Evolutionary conservation across 116 monocot genomes (phyloP).

Genomic region (Trichopus zeylanicus): DNA sequence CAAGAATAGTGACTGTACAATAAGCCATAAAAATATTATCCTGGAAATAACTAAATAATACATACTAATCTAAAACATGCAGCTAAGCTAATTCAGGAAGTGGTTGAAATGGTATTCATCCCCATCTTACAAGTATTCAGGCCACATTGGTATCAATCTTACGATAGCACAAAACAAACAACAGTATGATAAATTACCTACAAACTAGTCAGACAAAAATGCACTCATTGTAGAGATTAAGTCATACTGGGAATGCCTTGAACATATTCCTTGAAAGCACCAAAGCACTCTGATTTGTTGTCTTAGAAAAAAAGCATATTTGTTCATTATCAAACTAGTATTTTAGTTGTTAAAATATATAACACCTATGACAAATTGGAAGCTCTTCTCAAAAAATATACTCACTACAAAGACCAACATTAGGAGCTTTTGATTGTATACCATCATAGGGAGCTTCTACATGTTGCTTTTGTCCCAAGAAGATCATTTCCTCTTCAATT

Average conservation of each 20-base stretch:
- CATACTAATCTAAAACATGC: constrained; percentile 31
- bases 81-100: constrained; percentile 30
- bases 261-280: constrained; percentile 24
- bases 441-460: too few relatives aligned
- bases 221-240: neutral
- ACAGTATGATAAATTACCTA: neutral
- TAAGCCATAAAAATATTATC: neutral
- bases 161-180: neutral
- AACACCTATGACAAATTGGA: too few relatives aligned
- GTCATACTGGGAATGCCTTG: constrained; percentile 28
- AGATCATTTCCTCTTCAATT: too few relatives aligned
- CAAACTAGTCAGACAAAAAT: neutral
- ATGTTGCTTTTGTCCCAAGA: too few relatives aligned
- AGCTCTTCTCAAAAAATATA: too few relatives aligned
- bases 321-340: neutral
- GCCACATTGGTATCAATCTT: constrained; percentile 42
- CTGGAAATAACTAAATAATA: neutral
- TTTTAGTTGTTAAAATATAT: too few relatives aligned
- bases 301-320: neutral
- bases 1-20: neutral
- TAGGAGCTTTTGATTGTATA: too few relatives aligned
- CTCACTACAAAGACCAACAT: too few relatives aligned
- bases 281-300: neutral
- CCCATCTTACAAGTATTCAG: constrained; percentile 30
- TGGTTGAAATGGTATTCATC: constrained; percentile 39